Evolutionary conservation across 1,139 yeast species (phyloP), one percentile per base, ranked within the genome.

Genomic region (Arxiozyma telluris): DNA sequence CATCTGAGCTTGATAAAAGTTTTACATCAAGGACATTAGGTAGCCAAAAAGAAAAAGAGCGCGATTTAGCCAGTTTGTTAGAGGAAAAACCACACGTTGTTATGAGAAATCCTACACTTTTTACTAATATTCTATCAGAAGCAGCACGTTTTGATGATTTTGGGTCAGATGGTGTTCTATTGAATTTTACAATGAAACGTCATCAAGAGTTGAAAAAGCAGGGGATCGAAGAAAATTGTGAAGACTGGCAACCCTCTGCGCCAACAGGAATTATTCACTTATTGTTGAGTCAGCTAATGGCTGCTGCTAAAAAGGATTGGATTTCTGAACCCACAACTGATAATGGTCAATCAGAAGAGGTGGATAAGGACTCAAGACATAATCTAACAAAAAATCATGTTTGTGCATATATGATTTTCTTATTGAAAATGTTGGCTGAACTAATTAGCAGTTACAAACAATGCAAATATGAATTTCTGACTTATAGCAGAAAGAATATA

Each of bases 391-490:
- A 71, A 50, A 77, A 77, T 57, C 70, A 73, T 15, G 75, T 79
- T 41, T 87, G 84, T 66, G 76, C 83, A 0, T 83, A 86, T 63
- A 81, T 82, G 53, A 78, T 86, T 50, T 87, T 84, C 64, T 70
- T 91, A 46, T 71, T 91, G 45, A 88, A 84, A 62, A 71, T 81
- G 0, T 69, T 90, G 43, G 77, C 84, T 0, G 98, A 91, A 61
- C 72, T 90, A 18, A 69, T 90, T 21, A 81, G 84, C 1, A 86
- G 96, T 1, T 91, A 90, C 68, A 85, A 84, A 60, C 83, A 82
- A 57, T 82, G 93, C 56, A 91, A 91, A 66, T 76, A 87, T 53
- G 96, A 89, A 62, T 87, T 91, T 63, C 73, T 91, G 54, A 83
- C 91, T 0, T 90, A 80, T 62, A 82, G 93, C 2, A 84, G 83